Conservation (phyloP, 805 yeast species). For the Saturnispora serradocipensis region DNA sequence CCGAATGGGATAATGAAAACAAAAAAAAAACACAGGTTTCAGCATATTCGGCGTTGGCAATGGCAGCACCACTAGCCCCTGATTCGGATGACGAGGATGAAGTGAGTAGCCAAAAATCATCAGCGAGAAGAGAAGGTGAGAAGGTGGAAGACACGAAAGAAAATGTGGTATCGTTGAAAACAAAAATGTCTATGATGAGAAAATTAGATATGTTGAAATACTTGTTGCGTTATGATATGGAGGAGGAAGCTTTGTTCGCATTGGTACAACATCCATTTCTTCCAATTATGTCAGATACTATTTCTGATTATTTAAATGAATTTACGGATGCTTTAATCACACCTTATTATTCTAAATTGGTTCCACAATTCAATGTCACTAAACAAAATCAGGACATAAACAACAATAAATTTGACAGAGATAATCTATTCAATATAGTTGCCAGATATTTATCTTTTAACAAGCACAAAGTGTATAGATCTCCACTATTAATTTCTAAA, state of each 20-base stretch:
- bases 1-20: conserved; percentile 35
- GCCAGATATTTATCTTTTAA: conserved; percentile 40
- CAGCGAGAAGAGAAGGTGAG: not conserved
- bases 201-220: conserved; percentile 43
- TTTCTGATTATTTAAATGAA: conserved; percentile 39
- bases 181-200: conserved; percentile 17
- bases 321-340: conserved; percentile 39
- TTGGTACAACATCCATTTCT: conserved; percentile 55
- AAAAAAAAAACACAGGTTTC: conserved; percentile 53
- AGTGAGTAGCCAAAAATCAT: conserved; percentile 4
- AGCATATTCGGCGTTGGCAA: conserved; percentile 68
- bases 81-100: conserved; percentile 48
- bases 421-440: conserved; percentile 33
- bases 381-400: conserved; percentile 16
- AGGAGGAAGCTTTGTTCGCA: conserved; percentile 52
- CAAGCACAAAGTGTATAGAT: conserved; percentile 46
- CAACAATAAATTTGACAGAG: conserved; percentile 29
- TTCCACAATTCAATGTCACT: conserved; percentile 8
- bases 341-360: conserved; percentile 34
- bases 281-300: conserved; percentile 41
- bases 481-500: conserved; percentile 42
- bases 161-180: conserved; percentile 8
- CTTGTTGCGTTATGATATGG: conserved; percentile 49
- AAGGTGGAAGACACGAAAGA: not conserved
- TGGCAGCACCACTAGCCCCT: conserved; percentile 74